Evolutionary conservation across 2,329 filamentous ascomycete species (phyloP), one percentile per base, ranked within the genome.

Genomic region (Arthrobotrys megalospora): DNA sequence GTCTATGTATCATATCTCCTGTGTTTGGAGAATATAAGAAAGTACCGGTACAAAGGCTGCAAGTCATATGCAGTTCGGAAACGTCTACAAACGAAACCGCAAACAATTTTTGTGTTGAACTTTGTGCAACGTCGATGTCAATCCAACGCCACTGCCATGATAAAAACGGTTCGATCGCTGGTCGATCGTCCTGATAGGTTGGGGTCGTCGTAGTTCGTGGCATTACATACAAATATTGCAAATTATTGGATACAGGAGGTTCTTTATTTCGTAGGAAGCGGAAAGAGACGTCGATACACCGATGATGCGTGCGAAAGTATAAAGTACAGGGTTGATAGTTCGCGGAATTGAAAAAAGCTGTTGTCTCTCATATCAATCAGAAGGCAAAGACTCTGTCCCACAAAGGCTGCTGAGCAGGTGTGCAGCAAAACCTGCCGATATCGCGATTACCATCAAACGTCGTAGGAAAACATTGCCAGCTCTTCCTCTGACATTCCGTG

Each of bases 21-120:
- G 48, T 19, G 41, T 19, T 48, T 66, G 28, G 41, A 43, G 36
- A 50, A 50, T 38, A 53, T 4, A n/a, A 8, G n/a, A 3, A 67
- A 63, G 73, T 77, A 77, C 62, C 21, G 38, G 65, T 77, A 77
- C 73, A 62, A 62, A 21, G 12, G 34, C 36, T 43, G 64, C 48
- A 47, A 34, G 53, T 50, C 14, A 32, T 50, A 45, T 55, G 38
- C 64, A 28, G 41, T 47, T 50, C 52, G 66, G 52, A 70, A 62
- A 62, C 43, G 43, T 70, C 34, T 60, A 60, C 36, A 60, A 60
- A 60, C 55, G 36, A 19, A 16, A 19, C 52, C 47, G 66, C 55
- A 58, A 58, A 70, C 47, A 55, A 55, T 3, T 36, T 60, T 63
- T 71, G 68, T 21, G 55, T 71, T 64, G 68, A 60, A 69, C 50